phyloP scores from a whole-genome alignment of 176 grass and related monocot genomes.

The Stipa capillata region DNA sequence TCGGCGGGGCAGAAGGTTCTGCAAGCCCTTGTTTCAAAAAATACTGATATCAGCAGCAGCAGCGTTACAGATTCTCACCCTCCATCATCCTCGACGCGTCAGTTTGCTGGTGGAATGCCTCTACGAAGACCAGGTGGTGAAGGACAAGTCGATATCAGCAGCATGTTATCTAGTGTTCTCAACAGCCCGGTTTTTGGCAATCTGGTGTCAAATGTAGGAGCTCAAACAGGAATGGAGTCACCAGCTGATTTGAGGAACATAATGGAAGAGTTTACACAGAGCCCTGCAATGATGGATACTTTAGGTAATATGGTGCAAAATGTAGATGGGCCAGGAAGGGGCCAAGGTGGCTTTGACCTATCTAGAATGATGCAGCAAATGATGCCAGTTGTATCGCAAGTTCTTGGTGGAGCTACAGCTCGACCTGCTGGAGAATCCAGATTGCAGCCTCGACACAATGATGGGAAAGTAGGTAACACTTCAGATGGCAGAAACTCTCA shows the following conservation, averaged over 20 bases:
- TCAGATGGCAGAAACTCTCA: slow-evolving; percentile 11
- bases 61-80: not conserved
- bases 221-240: slow-evolving; percentile 50
- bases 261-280: slow-evolving; percentile 69
- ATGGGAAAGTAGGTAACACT: not conserved
- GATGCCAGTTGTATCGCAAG: slow-evolving; percentile 88
- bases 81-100: slow-evolving; percentile 17
- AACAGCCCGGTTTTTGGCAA: slow-evolving; percentile 53
- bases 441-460: slow-evolving; percentile 4
- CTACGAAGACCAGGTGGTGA: slow-evolving; percentile 24
- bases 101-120: slow-evolving; percentile 15
- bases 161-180: slow-evolving; percentile 71
- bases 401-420: slow-evolving; percentile 42
- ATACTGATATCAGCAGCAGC: slow-evolving; percentile 9
- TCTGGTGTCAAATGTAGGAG: slow-evolving; percentile 58
- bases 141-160: slow-evolving; percentile 47
- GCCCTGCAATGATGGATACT: slow-evolving; percentile 53
- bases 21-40: slow-evolving; percentile 45
- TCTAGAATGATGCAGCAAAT: slow-evolving; percentile 92
- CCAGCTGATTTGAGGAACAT: slow-evolving; percentile 51
- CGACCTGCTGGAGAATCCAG: slow-evolving; percentile 11
- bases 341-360: slow-evolving; percentile 61
- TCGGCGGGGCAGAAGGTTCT: slow-evolving; percentile 50
- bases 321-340: slow-evolving; percentile 45
- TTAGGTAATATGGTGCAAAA: slow-evolving; percentile 64